Base-by-base conservation (phyloP, 257 asterid genomes). In the Scutellaria baicalensis region DNA sequence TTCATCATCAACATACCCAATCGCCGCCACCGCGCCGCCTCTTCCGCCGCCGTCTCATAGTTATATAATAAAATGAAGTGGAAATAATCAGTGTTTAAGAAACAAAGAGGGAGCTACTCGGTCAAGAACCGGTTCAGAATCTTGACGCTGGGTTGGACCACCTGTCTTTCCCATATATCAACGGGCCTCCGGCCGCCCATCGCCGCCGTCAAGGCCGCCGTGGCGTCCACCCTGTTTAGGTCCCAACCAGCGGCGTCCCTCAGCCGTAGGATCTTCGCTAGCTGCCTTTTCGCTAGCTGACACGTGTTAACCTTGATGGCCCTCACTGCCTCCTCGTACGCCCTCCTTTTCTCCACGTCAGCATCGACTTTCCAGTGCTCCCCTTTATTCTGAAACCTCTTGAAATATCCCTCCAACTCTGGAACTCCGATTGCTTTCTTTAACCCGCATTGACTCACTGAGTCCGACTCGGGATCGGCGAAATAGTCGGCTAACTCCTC, bases 391-490 rank as follows among this genome's bases (percentile, higher is more conserved):
- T 13, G 59, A 43, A 35, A 44, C 8, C 38, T 69, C 45, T 58
- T 10, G 51, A 87, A 84, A 57, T 87, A 87, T 23, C 40, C 73
- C 73, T 78, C 72, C 64, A 91, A 85, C 83, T 91, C 97, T 0
- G 96, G 95, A 7, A 91, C 90, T 0, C 98, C 98, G 7, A 92
- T 92, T 1, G 96, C 94, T 62, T 81, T 86, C 57, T 69, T 74
- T 74, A 92, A 43, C 71, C 98, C 98, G 65, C 74, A 50, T 11
- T 47, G 78, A 65, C 83, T 68, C 77, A 23, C 78, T 0, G 89
- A 70, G 56, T 79, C 77, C 4, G 76, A 56, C 52, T 45, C 72
- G 16, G 55, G 51, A 8, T 60, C 5, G 4, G 58, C 66, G 64
- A 86, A 88, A 74, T 74, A 92, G 69, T 74, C 77, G 0, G 70